These are phyloP conservation scores for Cytospora leucostoma DNA, from an alignment of 2,329 filamentous ascomycete species.

Conservation along the genomic window DNA sequence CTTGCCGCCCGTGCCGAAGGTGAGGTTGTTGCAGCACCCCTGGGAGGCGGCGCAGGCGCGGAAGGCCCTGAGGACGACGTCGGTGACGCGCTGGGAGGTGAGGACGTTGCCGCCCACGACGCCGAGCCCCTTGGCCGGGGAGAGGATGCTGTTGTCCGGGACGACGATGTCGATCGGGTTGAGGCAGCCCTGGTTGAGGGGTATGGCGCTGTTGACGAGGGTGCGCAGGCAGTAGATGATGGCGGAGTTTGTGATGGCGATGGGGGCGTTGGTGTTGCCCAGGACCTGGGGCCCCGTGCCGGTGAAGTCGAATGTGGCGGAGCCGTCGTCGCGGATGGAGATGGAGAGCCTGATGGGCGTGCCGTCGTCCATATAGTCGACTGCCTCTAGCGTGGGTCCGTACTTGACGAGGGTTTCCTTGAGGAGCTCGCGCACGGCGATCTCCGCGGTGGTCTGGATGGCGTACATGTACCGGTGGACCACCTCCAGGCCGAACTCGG, in stretches of 20 bases:
- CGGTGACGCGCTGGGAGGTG: constrained; percentile 37
- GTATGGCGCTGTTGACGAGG: constrained; percentile 39
- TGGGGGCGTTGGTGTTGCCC: constrained; percentile 41
- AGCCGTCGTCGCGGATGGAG: constrained; percentile 34
- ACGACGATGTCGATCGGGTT: constrained; percentile 37
- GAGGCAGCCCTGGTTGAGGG: constrained; percentile 42
- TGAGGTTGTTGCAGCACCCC: constrained; percentile 37
- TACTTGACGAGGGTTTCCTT: constrained; percentile 63
- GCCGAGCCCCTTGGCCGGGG: constrained; percentile 34
- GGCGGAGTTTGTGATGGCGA: constrained; percentile 42
- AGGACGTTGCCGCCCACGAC: constrained; percentile 62
- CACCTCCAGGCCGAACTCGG: constrained; percentile 70
- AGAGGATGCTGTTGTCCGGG: constrained; percentile 37
- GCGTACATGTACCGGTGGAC: constrained; percentile 79
- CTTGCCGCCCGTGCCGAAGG: constrained; percentile 38
- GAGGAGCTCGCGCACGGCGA: constrained; percentile 69
- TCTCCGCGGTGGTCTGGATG: constrained; percentile 75
- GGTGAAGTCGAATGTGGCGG: constrained; percentile 30
- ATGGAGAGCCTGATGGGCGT: constrained; percentile 39
- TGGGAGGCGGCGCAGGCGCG: constrained; percentile 33
- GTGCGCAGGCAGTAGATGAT: constrained; percentile 41
- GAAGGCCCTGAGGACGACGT: constrained; percentile 37
- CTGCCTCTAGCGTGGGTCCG: constrained; percentile 33
- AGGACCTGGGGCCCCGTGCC: constrained; percentile 39
- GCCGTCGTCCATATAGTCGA: constrained; percentile 46